These are phyloP conservation scores for bread wheat (Triticum aestivum) DNA, from an alignment of 176 grass and related monocot species.

Conservation along the genomic window DNA sequence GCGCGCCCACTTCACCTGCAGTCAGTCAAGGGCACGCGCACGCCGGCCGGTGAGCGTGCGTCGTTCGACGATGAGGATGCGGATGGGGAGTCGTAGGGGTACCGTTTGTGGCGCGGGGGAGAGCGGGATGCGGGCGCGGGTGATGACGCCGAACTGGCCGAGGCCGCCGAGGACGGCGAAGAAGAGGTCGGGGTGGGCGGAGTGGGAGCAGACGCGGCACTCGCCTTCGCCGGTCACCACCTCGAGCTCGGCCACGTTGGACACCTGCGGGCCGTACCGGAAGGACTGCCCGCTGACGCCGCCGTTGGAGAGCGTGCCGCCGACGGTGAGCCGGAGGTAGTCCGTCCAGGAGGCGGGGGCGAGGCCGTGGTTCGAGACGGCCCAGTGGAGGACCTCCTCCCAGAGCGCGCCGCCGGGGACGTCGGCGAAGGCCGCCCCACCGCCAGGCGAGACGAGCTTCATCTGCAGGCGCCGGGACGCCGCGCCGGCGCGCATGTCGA, in stretches of 20 bases:
- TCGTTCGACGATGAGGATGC: background rate
- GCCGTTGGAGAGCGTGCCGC: constrained; percentile 90
- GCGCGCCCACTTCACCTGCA: constrained; percentile 69
- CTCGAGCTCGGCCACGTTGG: constrained; percentile 84
- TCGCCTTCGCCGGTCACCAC: constrained; percentile 65
- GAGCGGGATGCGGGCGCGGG: constrained; percentile 78
- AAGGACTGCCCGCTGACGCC: constrained; percentile 92
- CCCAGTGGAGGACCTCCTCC: constrained; percentile 93
- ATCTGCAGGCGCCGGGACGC: constrained; percentile 33
- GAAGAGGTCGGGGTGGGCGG: constrained; percentile 63
- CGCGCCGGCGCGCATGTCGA: constrained; percentile 83
- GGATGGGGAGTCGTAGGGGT: no score
- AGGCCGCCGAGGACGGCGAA: constrained; percentile 84
- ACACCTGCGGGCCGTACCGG: constrained; percentile 80
- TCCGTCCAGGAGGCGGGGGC: constrained; percentile 90
- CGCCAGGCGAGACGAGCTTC: background rate
- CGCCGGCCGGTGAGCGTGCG: background rate
- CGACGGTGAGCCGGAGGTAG: constrained; percentile 90
- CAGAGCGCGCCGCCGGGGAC: constrained; percentile 81
- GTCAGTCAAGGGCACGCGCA: no score
- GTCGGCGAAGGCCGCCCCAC: constrained; percentile 41
- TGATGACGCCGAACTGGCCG: constrained; percentile 97
- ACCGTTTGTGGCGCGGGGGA: constrained; percentile 59
- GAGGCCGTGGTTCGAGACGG: constrained; percentile 46
- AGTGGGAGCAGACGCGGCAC: constrained; percentile 55